Evolutionary conservation across 768 basidiomycete species (phyloP).

Genomic region (Leccinellum rugosiceps): DNA sequence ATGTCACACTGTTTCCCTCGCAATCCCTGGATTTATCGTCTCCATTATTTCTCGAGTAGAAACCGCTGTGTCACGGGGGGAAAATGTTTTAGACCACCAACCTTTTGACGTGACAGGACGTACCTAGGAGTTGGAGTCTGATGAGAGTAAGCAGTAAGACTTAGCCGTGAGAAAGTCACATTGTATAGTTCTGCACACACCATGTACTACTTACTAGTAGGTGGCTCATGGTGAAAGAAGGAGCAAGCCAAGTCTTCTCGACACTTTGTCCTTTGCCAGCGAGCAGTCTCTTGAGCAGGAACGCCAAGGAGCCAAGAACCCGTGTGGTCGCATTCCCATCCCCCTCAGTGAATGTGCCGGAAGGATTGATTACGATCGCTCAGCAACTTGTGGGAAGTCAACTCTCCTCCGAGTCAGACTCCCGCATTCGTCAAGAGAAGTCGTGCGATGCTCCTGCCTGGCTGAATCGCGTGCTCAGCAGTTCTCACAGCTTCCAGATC

Average conservation of each 20-base stretch:
- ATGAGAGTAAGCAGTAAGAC: no score
- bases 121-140: neutral
- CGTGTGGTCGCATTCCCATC: neutral
- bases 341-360: neutral
- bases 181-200: neutral
- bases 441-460: neutral
- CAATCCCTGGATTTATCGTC: neutral
- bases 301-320: neutral
- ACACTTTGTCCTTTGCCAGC: neutral
- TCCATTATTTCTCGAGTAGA: neutral
- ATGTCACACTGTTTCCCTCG: slow-evolving; percentile 3
- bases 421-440: neutral
- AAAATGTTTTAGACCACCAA: neutral
- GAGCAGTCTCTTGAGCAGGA: neutral
- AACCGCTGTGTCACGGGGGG: neutral
- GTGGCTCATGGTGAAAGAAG: neutral
- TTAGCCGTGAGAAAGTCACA: neutral
- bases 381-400: neutral
- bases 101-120: neutral
- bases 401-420: neutral
- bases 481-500: neutral
- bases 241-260: neutral
- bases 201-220: no score
- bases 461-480: neutral
- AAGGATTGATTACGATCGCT: neutral